phyloP scores from a whole-genome alignment of 495 filamentous ascomycete genomes.

The Podospora comata region DNA sequence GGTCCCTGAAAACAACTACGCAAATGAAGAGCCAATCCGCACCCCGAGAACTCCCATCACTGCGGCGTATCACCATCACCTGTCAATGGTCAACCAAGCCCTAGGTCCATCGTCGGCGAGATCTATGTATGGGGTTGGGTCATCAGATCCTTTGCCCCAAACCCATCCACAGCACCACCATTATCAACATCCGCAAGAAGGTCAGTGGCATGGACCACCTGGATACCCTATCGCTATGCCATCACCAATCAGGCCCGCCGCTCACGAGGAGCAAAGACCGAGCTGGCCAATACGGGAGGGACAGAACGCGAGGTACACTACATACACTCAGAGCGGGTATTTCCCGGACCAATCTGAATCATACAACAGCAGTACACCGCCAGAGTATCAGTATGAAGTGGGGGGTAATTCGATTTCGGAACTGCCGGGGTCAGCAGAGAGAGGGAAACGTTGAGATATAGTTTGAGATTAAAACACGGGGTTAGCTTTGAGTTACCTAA shows the following conservation, averaged over 20 bases:
- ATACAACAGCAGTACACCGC: not conserved
- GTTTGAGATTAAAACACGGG: too few relatives aligned
- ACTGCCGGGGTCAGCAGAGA: slow-evolving; percentile 6
- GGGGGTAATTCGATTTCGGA: slow-evolving; percentile 11
- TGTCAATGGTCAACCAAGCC: not conserved
- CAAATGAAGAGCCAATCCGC: not conserved
- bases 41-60: slow-evolving; percentile 4
- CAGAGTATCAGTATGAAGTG: not conserved
- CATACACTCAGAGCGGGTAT: not conserved
- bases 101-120: not conserved
- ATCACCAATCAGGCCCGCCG: not conserved
- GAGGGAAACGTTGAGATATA: slow-evolving; percentile 5
- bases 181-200: not conserved
- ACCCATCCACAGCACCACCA: not conserved
- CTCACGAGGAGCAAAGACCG: slow-evolving; percentile 11
- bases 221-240: not conserved
- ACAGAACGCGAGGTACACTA: slow-evolving; percentile 9
- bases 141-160: not conserved
- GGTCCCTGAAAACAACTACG: not conserved
- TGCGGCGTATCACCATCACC: slow-evolving; percentile 13
- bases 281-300: slow-evolving; percentile 7
- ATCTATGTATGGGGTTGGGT: not conserved
- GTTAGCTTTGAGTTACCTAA: too few relatives aligned
- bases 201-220: not conserved
- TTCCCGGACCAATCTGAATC: not conserved